Percentiles rank a stretch among this genome's conserved stretches.
These are phyloP conservation scores for Neurospora sp. DNA, from an alignment of 2,329 filamentous ascomycete species.

Conservation along the genomic window DNA sequence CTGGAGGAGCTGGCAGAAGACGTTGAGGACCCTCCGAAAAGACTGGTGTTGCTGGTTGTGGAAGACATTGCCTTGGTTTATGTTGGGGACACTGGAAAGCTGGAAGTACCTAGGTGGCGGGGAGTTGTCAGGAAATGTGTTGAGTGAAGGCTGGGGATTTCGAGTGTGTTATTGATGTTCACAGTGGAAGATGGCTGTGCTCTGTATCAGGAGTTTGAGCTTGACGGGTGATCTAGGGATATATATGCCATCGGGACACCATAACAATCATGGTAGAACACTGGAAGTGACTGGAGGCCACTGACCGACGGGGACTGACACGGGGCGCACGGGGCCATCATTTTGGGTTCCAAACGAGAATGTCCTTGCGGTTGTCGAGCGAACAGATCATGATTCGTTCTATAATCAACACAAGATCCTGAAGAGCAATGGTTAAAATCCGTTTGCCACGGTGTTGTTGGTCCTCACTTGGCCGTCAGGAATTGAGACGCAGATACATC, in stretches of 20 bases:
- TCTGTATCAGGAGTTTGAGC: neutral
- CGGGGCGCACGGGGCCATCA: neutral
- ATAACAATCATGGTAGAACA: neutral
- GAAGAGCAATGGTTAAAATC: neutral
- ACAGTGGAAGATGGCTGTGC: neutral
- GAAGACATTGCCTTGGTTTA: neutral
- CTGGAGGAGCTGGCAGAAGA: neutral
- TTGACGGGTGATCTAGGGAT: fast-evolving
- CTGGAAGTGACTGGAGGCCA: neutral
- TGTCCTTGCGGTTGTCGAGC: neutral
- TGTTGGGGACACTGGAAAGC: neutral
- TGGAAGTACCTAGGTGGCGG: neutral
- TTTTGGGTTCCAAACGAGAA: neutral
- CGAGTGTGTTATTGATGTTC: neutral
- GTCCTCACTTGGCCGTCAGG: neutral
- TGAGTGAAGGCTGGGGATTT: too few species aligned
- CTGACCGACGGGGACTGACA: neutral
- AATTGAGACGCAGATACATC: neutral
- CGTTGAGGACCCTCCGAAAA: neutral
- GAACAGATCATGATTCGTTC: neutral
- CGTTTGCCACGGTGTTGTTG: neutral
- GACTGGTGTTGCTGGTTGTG: neutral
- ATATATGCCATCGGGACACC: neutral
- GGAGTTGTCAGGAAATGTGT: neutral
- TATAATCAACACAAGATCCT: neutral